Evolutionary conservation across 1,284 basidiomycete genomes (phyloP).

Genomic region (Ceratobasidium sp.): DNA sequence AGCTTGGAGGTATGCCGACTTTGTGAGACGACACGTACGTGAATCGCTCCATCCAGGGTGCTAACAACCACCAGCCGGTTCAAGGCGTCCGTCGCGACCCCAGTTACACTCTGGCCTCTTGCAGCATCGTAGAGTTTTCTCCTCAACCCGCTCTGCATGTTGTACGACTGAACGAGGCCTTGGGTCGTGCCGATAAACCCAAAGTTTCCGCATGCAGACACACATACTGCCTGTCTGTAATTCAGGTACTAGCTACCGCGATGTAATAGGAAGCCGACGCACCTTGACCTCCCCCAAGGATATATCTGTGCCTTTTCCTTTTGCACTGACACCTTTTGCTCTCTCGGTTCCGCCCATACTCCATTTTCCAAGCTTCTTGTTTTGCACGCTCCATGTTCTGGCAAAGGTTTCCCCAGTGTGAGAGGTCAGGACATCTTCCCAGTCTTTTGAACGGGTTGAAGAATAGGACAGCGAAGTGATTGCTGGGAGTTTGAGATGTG

Average conservation of each 20-base stretch:
- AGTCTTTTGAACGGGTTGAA: constrained; percentile 88
- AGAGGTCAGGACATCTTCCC: constrained; percentile 96
- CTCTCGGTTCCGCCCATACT: constrained; percentile 57
- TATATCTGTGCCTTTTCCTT: constrained; percentile 51
- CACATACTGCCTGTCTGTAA: constrained; percentile 74
- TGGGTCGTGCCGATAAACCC: constrained; percentile 85
- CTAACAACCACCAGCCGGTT: constrained; percentile 86
- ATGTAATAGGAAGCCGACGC: constrained; percentile 49
- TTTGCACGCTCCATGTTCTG: constrained; percentile 87
- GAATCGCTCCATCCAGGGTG: constrained; percentile 89
- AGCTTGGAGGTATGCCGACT: background rate
- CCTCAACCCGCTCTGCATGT: constrained; percentile 94
- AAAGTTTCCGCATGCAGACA: constrained; percentile 97
- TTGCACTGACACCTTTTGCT: constrained; percentile 43
- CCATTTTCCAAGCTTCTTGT: constrained; percentile 82
- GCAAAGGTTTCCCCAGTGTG: constrained; percentile 86
- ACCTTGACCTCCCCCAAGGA: constrained; percentile 74
- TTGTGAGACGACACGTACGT: constrained; percentile 66
- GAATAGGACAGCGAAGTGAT: constrained; percentile 85
- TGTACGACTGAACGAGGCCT: constrained; percentile 89
- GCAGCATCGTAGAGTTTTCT: constrained; percentile 82
- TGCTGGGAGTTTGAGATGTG: constrained; percentile 84
- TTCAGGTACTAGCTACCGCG: background rate
- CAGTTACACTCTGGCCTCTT: constrained; percentile 73
- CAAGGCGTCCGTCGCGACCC: constrained; percentile 87